Percentiles rank a stretch among this genome's conserved stretches.
These are phyloP conservation scores for Vigna nakashimae DNA, from an alignment of 306 rosid genomes.

Conservation along the genomic window DNA sequence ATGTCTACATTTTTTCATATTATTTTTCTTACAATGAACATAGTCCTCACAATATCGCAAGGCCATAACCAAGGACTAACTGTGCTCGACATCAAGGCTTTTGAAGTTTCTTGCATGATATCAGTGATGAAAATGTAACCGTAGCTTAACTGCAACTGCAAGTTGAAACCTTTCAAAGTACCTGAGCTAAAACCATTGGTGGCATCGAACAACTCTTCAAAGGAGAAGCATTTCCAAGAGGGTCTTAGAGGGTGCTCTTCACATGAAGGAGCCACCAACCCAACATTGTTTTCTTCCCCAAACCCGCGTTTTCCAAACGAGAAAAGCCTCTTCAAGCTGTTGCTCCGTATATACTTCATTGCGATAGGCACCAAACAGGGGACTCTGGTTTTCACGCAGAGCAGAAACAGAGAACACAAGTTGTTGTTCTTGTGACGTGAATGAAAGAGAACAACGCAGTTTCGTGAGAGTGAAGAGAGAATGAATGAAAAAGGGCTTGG, in stretches of 20 bases:
- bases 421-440: not conserved
- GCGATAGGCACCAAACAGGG: conserved; percentile 28
- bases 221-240: conserved; percentile 46
- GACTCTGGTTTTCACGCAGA: conserved; percentile 58
- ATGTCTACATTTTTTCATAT: not conserved
- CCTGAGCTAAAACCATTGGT: conserved; percentile 35
- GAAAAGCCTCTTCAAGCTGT: conserved; percentile 75
- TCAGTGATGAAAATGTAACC: not conserved
- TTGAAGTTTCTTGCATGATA: too few species aligned
- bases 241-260: conserved; percentile 39
- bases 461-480: conserved; percentile 16
- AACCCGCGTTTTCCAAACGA: conserved; percentile 63
- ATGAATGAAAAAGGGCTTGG: conserved; percentile 30
- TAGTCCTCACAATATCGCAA: too few species aligned
- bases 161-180: not conserved
- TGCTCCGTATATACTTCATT: conserved; percentile 75
- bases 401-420: not conserved
- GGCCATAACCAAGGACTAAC: too few species aligned
- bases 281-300: conserved; percentile 48
- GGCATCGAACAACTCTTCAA: conserved; percentile 40
- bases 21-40: too few species aligned
- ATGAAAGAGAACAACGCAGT: conserved; percentile 1
- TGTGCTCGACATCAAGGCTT: too few species aligned
- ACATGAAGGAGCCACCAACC: conserved; percentile 19
- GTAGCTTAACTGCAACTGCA: too few species aligned